Percentiles rank a stretch among this genome's conserved stretches.
phyloP scores from a whole-genome alignment of 306 rosid genomes.

The Boehmeria nivea region DNA sequence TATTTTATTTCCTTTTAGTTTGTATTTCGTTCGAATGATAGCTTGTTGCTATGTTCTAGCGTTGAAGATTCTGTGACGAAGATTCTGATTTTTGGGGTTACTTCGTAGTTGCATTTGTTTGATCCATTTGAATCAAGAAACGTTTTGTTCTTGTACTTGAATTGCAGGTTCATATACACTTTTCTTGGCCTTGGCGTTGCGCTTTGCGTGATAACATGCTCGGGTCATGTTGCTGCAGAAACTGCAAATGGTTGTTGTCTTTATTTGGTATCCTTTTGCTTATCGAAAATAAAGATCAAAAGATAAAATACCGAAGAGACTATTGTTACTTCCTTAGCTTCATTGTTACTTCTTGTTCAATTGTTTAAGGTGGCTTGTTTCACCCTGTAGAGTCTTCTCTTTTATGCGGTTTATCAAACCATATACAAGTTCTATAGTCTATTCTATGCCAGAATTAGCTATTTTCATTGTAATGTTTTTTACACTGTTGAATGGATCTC shows the following conservation, averaged over 20 bases:
- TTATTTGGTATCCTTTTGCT: constrained; percentile 64
- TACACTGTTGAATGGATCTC: too few species aligned
- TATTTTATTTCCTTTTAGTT: too few species aligned
- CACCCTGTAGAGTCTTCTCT: too few species aligned
- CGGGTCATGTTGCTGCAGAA: constrained; percentile 78
- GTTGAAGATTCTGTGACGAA: not conserved
- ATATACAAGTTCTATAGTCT: too few species aligned
- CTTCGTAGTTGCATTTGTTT: not conserved
- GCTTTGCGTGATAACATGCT: constrained; percentile 62
- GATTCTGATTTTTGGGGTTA: too few species aligned
- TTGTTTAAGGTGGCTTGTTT: too few species aligned
- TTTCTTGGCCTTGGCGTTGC: constrained; percentile 61
- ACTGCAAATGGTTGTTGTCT: constrained; percentile 77
- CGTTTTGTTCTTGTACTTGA: constrained; percentile 9
- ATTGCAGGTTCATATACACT: constrained; percentile 71
- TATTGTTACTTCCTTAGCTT: too few species aligned
- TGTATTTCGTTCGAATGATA: not conserved
- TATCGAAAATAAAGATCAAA: not conserved
- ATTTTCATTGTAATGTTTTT: too few species aligned
- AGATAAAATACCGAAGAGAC: too few species aligned
- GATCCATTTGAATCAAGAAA: not conserved
- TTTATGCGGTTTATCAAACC: too few species aligned
- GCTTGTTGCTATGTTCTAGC: not conserved
- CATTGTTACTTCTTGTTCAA: too few species aligned
- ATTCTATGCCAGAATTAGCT: too few species aligned